Base-by-base conservation (phyloP, 805 yeast genomes). In the Ogataea ganodermae region DNA sequence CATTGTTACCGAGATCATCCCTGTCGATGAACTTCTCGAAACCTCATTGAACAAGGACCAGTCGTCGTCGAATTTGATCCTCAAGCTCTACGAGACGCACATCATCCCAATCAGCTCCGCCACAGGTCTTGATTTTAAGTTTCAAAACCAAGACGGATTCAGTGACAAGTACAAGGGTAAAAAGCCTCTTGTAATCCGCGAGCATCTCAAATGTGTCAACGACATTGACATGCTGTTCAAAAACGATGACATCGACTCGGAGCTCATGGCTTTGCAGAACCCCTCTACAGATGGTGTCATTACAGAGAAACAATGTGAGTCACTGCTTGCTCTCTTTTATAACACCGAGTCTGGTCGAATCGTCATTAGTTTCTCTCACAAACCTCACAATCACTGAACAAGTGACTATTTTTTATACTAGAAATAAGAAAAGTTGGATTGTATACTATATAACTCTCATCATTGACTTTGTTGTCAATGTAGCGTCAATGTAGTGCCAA, bases 301-400 rank as follows among this genome's bases (percentile, higher is more conserved):
- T 3, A 33, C 50, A 13, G 39, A 28, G 21, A 44, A 47, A 9
- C 55, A 49, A 17, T 65, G 68, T 45, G 51, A 50, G 22, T 65
- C 69, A 28, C 57, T 58, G 20, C 42, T 65, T 9, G 56, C 53
- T 32, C 30, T 65, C 8, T 60, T 60, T 36, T 62, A 63, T 45
- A 60, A 63, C 44, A 49, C 55, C 23, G 48, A 45, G 17, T 47
- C 55, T 12, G 67, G 68, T 13, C 55, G 57, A 36, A 47, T 65
- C 32, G 61, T 61, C 24, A 51, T 65, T 27, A 59, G 61, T 26
- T 65, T 61, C 44, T 53, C 68, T 18, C 69, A 65, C 44, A 60
- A 59, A 46, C 56, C 57, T 16, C 69, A 65, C 47, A 42, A 20
- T 27, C 35, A 18, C 35, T 31, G 35, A 31, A 13, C 12, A 10